Percentiles rank a stretch among this genome's conserved stretches.
phyloP scores from a whole-genome alignment of 805 yeast genomes.

The Metschnikowia lunata region DNA sequence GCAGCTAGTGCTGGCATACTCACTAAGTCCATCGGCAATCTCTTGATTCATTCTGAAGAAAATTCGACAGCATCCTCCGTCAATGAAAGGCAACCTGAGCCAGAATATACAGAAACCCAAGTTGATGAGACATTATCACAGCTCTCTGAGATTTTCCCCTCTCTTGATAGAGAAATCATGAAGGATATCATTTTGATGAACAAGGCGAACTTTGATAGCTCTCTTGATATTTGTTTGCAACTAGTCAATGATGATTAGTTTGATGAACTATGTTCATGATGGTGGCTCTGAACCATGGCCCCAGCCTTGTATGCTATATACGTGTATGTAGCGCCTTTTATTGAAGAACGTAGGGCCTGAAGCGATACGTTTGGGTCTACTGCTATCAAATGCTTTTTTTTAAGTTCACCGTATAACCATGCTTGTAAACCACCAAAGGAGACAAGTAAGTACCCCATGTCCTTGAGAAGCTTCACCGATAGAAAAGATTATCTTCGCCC shows the following conservation, averaged over 20 bases:
- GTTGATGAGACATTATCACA: constrained; percentile 36
- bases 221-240: constrained; percentile 59
- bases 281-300: too few species aligned
- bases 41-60: constrained; percentile 37
- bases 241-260: constrained; percentile 18
- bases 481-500: too few species aligned
- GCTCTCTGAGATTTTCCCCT: constrained; percentile 70
- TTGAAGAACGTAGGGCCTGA: too few species aligned
- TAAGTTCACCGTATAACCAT: too few species aligned
- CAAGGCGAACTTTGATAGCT: constrained; percentile 62
- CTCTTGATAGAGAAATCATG: constrained; percentile 61
- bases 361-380: too few species aligned
- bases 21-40: constrained; percentile 44
- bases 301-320: too few species aligned
- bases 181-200: constrained; percentile 67
- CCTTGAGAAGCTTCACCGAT: too few species aligned
- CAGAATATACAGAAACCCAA: constrained; percentile 3
- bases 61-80: constrained; percentile 3
- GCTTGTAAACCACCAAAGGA: too few species aligned
- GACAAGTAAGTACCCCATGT: too few species aligned
- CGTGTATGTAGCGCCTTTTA: too few species aligned
- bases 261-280: not conserved
- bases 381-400: too few species aligned
- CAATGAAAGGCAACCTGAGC: not conserved
- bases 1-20: constrained; percentile 48